These are phyloP conservation scores for Camellia oleifera DNA, from an alignment of 179 eudicot species.

Conservation along the genomic window DNA sequence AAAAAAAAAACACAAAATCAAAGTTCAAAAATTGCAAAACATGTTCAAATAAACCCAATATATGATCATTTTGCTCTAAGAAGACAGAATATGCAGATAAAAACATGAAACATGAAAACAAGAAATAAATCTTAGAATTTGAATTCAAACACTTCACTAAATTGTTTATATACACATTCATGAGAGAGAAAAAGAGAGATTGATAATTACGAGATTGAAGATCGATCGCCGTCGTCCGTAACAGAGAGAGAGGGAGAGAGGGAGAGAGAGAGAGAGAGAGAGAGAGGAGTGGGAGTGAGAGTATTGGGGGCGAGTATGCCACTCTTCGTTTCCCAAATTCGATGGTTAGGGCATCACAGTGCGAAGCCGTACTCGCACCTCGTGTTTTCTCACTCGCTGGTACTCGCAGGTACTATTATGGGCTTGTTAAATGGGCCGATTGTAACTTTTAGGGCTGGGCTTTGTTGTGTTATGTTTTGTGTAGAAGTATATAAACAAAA, in stretches of 20 bases:
- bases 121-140: neutral
- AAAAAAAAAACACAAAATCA: too few relatives aligned
- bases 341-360: neutral
- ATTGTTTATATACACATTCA: neutral
- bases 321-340: neutral
- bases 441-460: too few relatives aligned
- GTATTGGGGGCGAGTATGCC: constrained; percentile 4
- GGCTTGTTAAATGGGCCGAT: neutral
- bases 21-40: neutral
- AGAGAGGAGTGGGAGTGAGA: neutral
- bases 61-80: neutral
- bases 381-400: constrained; percentile 2
- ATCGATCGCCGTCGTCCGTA: neutral
- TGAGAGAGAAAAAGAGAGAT: neutral
- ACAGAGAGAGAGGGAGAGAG: neutral
- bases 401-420: neutral
- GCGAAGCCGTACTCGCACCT: neutral
- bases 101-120: neutral
- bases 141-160: neutral
- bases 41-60: neutral
- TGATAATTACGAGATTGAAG: neutral
- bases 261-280: neutral
- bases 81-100: neutral
- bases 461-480: too few relatives aligned
- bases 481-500: too few relatives aligned